phyloP scores from a whole-genome alignment of 2,329 filamentous ascomycete genomes.

The Colletotrichum coccodes region DNA sequence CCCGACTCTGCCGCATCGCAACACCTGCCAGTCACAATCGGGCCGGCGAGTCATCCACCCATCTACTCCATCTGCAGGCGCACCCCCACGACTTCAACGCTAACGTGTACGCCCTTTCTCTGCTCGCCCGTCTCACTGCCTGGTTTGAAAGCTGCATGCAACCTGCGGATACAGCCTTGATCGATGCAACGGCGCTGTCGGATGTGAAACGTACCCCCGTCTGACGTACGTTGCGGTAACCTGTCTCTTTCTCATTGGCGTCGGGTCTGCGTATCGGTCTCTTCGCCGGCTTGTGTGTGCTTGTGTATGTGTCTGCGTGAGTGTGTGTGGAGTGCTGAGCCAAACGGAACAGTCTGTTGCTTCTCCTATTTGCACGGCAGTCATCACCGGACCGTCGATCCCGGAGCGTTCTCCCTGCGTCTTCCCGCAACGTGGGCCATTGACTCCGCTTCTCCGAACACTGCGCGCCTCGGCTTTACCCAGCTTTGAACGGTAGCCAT shows the following conservation, averaged over 20 bases:
- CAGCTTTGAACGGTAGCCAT: background rate
- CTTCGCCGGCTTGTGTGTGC: background rate
- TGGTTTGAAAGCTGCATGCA: background rate
- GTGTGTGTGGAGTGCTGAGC: background rate
- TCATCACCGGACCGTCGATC: background rate
- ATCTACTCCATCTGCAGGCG: background rate
- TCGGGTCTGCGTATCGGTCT: background rate
- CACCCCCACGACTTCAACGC: background rate
- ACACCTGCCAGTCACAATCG: background rate
- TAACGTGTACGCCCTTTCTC: background rate
- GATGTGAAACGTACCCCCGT: slow-evolving; percentile 19
- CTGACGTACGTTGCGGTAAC: background rate
- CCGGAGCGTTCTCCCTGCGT: background rate
- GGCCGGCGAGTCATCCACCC: background rate
- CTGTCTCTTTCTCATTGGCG: background rate
- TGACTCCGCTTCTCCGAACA: background rate
- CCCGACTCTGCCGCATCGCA: slow-evolving; percentile 18
- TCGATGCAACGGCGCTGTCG: slow-evolving; percentile 6
- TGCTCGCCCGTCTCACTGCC: background rate
- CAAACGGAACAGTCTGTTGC: background rate
- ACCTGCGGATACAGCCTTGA: background rate
- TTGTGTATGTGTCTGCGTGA: background rate
- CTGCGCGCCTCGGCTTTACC: background rate
- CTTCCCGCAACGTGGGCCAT: background rate
- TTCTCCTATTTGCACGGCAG: background rate